Percentiles rank a stretch among this genome's conserved stretches.
Conservation (phyloP, 2,329 filamentous ascomycete genomes). For the Ophiosphaerella narmari region DNA sequence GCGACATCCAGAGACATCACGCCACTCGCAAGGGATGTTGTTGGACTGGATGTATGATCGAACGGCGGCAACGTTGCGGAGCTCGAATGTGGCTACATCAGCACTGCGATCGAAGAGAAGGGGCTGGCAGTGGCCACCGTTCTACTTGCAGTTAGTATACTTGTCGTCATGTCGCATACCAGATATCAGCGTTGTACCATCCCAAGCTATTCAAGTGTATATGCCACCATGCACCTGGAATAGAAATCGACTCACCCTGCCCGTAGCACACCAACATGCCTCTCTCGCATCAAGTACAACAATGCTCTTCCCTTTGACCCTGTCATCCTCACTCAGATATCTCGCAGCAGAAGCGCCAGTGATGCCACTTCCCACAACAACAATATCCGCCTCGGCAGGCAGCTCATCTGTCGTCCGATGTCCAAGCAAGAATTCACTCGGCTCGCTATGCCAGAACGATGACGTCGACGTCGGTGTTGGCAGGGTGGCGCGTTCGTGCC, state of each 20-base stretch:
- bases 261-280: conserved; percentile 82
- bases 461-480: conserved; percentile 64
- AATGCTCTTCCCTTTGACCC: conserved; percentile 56
- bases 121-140: conserved; percentile 73
- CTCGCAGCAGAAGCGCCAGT: conserved; percentile 74
- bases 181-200: neutral
- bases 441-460: conserved; percentile 76
- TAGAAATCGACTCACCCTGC: conserved; percentile 60
- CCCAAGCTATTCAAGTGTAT: neutral
- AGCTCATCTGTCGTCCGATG: conserved; percentile 69
- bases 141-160: conserved; percentile 36
- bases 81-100: conserved; percentile 71
- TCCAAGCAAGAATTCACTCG: conserved; percentile 66
- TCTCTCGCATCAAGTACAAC: conserved; percentile 79
- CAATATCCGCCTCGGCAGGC: conserved; percentile 67
- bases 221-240: neutral
- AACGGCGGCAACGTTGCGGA: conserved; percentile 68
- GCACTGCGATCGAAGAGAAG: conserved; percentile 65
- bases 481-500: conserved; percentile 49
- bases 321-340: conserved; percentile 58
- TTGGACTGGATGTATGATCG: conserved; percentile 61
- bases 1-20: conserved; percentile 65
- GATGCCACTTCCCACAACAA: conserved; percentile 77
- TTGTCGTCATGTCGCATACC: too few relatives aligned
- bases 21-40: conserved; percentile 72